phyloP scores from a whole-genome alignment of 352 stramenopile species.

The Phytophthora europaea region DNA sequence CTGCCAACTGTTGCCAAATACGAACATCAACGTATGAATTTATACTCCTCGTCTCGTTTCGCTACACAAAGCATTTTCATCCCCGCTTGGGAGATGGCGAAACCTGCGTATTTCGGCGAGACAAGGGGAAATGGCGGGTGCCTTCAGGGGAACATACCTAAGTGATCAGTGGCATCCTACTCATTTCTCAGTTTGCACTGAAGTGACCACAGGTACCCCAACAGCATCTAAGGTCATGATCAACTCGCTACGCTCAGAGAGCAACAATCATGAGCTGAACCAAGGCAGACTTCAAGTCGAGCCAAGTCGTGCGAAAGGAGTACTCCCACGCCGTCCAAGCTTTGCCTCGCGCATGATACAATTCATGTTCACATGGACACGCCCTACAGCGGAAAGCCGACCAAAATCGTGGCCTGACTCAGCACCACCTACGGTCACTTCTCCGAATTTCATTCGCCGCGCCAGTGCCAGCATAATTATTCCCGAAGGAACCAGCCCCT shows the following conservation, averaged over 20 bases:
- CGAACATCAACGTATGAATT: background rate
- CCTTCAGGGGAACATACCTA: background rate
- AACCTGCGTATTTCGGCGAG: background rate
- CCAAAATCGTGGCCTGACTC: background rate
- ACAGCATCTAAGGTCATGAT: background rate
- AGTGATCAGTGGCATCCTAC: background rate
- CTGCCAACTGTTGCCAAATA: background rate
- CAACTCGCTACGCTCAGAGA: background rate
- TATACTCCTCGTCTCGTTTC: background rate
- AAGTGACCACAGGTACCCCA: background rate
- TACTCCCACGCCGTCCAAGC: background rate
- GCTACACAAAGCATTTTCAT: background rate
- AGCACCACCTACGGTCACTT: background rate
- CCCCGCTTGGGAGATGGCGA: background rate
- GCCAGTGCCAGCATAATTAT: background rate
- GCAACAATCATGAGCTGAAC: background rate
- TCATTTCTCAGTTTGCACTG: background rate
- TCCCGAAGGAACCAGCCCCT: background rate
- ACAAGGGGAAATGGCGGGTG: background rate
- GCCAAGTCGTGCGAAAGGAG: background rate
- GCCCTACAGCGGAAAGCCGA: background rate
- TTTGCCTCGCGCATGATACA: background rate
- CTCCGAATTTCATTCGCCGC: background rate
- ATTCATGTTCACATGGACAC: background rate
- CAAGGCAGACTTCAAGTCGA: background rate